Evolutionary conservation across 495 filamentous ascomycete species (phyloP), one percentile per base, ranked within the genome.

Genomic region (Cryomyces minteri): DNA sequence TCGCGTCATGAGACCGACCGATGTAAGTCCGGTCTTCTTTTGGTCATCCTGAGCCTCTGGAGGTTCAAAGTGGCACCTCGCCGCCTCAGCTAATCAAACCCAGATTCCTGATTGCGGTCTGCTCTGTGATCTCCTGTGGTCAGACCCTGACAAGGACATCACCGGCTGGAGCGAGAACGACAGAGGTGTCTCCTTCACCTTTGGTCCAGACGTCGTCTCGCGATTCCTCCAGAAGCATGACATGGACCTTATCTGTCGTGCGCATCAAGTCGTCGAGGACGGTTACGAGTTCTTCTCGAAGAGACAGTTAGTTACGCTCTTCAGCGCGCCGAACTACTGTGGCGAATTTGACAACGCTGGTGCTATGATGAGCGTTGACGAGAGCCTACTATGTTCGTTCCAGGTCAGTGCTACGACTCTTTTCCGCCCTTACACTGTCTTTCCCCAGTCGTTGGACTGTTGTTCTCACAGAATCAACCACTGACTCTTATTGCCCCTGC

Each of bases 131-230:
- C 73, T 98, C 25, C 68, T 98, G 48, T 98, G 90, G 90, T 98
- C 90, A 44, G 90, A 98, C 62, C 90, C 90, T 12, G 90, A 98
- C 63, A 98, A 98, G 67, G 90, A 98, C 65, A 98, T 98, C 54
- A 98, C 92, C n/a, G 90, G 90, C 32, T 98, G 90, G 90, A 94
- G 86, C 64, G 90, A 98, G 67, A 98, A 98, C 59, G 90, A 98
- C 56, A 82, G 90, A 55, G 90, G 90, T 64, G 90, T 98, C 12
- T 94, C 88, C 9, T 98, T 98, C 71, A 98, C 90, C 39, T 98
- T 98, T 62, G 90, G 90, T 6, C 90, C 90, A n/a, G 90, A 98
- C 54, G 90, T 98, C 39, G 90, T 98, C 18, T 94, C 88, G 39
- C 83, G 90, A 50, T 98, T 98, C 74, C 69, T 98, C 28, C 92